These are phyloP conservation scores for Fusarium tricinctum DNA, from an alignment of 2,329 filamentous ascomycete species.

Conservation along the genomic window DNA sequence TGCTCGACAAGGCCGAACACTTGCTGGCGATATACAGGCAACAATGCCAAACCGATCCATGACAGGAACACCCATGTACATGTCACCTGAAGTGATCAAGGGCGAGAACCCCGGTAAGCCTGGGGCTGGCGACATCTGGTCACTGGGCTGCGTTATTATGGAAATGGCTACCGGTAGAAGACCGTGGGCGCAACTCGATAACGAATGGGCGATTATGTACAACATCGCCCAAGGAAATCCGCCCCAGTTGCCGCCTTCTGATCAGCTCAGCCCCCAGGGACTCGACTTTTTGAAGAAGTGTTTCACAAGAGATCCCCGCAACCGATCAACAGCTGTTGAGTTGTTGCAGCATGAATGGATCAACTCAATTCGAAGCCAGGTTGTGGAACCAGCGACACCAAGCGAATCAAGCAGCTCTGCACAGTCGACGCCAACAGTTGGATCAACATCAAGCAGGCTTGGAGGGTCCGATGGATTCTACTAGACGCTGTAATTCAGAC, in stretches of 20 bases:
- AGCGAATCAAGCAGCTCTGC: constrained; percentile 66
- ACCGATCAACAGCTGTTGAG: constrained; percentile 86
- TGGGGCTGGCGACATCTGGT: constrained; percentile 95
- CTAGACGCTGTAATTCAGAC: constrained; percentile 30
- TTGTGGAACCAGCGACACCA: constrained; percentile 74
- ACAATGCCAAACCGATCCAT: constrained; percentile 86
- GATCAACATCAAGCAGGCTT: constrained; percentile 52
- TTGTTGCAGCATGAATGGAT: constrained; percentile 95
- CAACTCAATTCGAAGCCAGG: constrained; percentile 73
- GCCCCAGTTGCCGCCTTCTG: constrained; percentile 82
- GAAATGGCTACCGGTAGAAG: constrained; percentile 97
- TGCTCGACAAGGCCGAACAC: constrained; percentile 89
- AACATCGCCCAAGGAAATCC: constrained; percentile 98
- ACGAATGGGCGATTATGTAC: constrained; percentile 99
- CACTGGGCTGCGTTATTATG: constrained; percentile 93
- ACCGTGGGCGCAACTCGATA: constrained; percentile 96
- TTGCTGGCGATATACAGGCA: constrained; percentile 73
- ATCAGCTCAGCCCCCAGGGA: constrained; percentile 87
- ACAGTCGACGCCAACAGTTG: constrained; percentile 54
- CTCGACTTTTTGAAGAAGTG: constrained; percentile 91
- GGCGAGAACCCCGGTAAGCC: constrained; percentile 84
- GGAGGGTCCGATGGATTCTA: constrained; percentile 52
- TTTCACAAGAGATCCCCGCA: constrained; percentile 86
- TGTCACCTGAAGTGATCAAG: constrained; percentile 99
- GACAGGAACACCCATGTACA: constrained; percentile 99